A percentile compares a stretch with the other conserved stretches of the same genome.
Conservation (phyloP, 1,284 basidiomycete species). For the Trametes polyzona region DNA sequence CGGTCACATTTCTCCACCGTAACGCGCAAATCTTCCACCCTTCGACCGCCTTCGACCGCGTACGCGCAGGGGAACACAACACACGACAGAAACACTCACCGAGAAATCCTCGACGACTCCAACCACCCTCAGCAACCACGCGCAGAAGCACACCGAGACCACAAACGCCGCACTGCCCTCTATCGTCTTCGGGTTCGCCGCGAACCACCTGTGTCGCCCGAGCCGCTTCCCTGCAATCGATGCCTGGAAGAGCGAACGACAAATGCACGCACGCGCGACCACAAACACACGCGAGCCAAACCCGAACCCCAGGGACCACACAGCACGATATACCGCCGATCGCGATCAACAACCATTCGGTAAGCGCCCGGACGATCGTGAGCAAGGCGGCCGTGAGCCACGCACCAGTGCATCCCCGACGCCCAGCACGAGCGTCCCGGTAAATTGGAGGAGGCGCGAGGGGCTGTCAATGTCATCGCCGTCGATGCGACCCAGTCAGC, state of each 20-base stretch:
- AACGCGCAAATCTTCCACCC: neutral
- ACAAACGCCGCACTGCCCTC: slow-evolving; percentile 91
- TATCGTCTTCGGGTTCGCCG: slow-evolving; percentile 84
- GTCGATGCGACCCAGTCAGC: no score
- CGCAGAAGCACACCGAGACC: slow-evolving; percentile 69
- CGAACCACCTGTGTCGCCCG: slow-evolving; percentile 84
- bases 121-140: slow-evolving; percentile 70
- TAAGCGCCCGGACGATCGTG: neutral
- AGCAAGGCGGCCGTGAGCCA: no score
- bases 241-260: slow-evolving; percentile 55
- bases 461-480: slow-evolving; percentile 51
- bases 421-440: slow-evolving; percentile 90
- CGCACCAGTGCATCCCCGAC: slow-evolving; percentile 91
- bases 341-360: neutral
- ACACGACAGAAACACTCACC: slow-evolving; percentile 50
- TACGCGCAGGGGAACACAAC: neutral
- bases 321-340: no score
- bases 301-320: no score
- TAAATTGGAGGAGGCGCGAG: slow-evolving; percentile 76
- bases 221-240: slow-evolving; percentile 89
- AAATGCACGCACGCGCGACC: neutral
- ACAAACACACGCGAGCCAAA: neutral
- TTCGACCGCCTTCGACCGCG: neutral
- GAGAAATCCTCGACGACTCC: slow-evolving; percentile 77
- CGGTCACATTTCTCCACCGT: neutral